Evolutionary conservation across 371 early-diverging fungal genomes (phyloP), one percentile per base, ranked within the genome.

Genomic region (Nematocida homosporus): DNA sequence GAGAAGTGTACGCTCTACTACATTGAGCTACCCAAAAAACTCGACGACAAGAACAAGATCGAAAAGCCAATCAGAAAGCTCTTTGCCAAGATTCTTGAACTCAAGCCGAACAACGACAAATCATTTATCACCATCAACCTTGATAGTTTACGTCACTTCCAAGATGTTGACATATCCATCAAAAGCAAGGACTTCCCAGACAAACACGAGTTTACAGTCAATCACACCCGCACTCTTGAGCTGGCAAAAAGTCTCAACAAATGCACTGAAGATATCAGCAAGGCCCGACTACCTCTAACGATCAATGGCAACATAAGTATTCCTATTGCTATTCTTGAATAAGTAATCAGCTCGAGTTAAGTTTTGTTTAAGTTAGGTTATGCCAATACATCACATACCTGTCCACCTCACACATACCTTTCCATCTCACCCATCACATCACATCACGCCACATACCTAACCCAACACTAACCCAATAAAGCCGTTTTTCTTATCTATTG

Each of bases 271-370:
- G 56, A 68, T 59, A 0, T 34, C 8, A 18, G 13, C 6, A 13
- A 41, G 2, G 51, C 41, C 23, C 18, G 60, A 4, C 18, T 29
- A 16, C 48, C 50, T 3, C 10, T 16, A 3, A 34, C 25, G 8
- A 59, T 30, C 41, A 68, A 68, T 34, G 69, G 69, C 44, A 68
- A 68, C 30, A 68, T 68, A 10, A 55, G n/a, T 25, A 34, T 57
- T 4, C 42, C 50, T 5, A 10, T 68, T 6, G 48, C 44, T 18
- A 13, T 65, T 32, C 20, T 57, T 37, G 59, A 35, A 35, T 57
- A 44, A 44, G 20, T 13, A 44, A 44, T 13, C 20, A 44, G 20
- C n/a, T n/a, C n/a, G n/a, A n/a, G n/a, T n/a, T n/a, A n/a, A n/a
- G n/a, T n/a, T n/a, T n/a, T n/a, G n/a, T n/a, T n/a, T n/a, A n/a